phyloP scores from a whole-genome alignment of 1,284 basidiomycete species.

The Earliella scabrosa region DNA sequence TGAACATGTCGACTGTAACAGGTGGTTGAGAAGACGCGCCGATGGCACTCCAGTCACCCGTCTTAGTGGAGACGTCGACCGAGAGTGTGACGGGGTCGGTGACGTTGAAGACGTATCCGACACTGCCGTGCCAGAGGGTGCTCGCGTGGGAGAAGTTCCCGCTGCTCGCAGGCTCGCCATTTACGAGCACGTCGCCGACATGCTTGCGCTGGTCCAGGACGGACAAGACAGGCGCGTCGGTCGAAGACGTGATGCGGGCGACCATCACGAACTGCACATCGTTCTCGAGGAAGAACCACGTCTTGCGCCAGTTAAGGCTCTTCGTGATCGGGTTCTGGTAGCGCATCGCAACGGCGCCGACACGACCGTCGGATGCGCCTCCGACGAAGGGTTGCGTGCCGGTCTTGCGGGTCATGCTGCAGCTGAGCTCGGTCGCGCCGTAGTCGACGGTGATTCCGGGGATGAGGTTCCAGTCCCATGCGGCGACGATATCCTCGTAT shows the following conservation, averaged over 20 bases:
- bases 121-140: constrained; percentile 59
- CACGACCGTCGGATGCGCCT: constrained; percentile 57
- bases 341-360: constrained; percentile 62
- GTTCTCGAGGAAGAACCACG: constrained; percentile 72
- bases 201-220: constrained; percentile 67
- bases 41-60: constrained; percentile 64
- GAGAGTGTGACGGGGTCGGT: constrained; percentile 40
- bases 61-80: constrained; percentile 49
- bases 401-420: constrained; percentile 42
- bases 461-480: constrained; percentile 75
- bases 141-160: constrained; percentile 41
- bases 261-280: constrained; percentile 67
- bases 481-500: constrained; percentile 70
- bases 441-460: constrained; percentile 73
- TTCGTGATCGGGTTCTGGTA: constrained; percentile 64
- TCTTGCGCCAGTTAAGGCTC: constrained; percentile 64
- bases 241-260: constrained; percentile 50
- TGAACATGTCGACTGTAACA: constrained; percentile 60
- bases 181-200: constrained; percentile 46
- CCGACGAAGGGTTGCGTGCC: constrained; percentile 66
- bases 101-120: constrained; percentile 54
- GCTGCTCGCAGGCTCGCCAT: constrained; percentile 39
- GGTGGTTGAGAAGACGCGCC: constrained; percentile 60
- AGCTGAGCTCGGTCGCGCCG: constrained; percentile 52
- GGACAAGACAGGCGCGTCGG: constrained; percentile 54